Evolutionary conservation across 371 early-diverging fungal species (phyloP).

Genomic region (Coemansia sp.): DNA sequence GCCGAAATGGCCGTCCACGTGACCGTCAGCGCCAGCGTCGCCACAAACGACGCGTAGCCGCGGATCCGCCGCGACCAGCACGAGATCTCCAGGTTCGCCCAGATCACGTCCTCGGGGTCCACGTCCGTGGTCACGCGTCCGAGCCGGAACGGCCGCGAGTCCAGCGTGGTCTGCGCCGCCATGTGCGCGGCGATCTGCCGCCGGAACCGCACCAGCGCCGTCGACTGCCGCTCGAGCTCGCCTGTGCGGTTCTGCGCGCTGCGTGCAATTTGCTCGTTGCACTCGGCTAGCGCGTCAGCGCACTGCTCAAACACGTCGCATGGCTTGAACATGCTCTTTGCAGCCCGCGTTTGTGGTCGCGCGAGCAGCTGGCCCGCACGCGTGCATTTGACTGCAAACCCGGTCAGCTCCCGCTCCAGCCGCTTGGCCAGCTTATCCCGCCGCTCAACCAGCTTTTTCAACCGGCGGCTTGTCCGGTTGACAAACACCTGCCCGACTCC

Average conservation of each 20-base stretch:
- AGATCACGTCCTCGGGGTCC: conserved; percentile 74
- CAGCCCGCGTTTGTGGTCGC: not conserved
- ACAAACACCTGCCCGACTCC: conserved; percentile 68
- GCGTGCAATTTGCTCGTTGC: conserved; percentile 58
- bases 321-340: conserved; percentile 13
- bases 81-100: conserved; percentile 71
- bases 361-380: conserved; percentile 39
- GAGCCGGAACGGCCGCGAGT: conserved; percentile 66
- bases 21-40: conserved; percentile 59
- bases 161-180: conserved; percentile 71
- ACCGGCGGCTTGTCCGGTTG: conserved; percentile 53
- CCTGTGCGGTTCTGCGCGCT: not conserved
- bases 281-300: conserved; percentile 54
- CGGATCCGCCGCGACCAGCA: conserved; percentile 60
- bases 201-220: conserved; percentile 82
- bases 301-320: conserved; percentile 66
- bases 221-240: conserved; percentile 47
- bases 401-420: conserved; percentile 57
- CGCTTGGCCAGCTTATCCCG: conserved; percentile 56
- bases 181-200: conserved; percentile 79
- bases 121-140: conserved; percentile 64
- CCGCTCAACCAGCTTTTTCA: conserved; percentile 57
- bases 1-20: conserved; percentile 72
- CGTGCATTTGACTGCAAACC: conserved; percentile 53
- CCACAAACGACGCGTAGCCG: conserved; percentile 52